These are phyloP conservation scores for Telfairia occidentalis DNA, from an alignment of 331 rosid genomes.

Conservation along the genomic window DNA sequence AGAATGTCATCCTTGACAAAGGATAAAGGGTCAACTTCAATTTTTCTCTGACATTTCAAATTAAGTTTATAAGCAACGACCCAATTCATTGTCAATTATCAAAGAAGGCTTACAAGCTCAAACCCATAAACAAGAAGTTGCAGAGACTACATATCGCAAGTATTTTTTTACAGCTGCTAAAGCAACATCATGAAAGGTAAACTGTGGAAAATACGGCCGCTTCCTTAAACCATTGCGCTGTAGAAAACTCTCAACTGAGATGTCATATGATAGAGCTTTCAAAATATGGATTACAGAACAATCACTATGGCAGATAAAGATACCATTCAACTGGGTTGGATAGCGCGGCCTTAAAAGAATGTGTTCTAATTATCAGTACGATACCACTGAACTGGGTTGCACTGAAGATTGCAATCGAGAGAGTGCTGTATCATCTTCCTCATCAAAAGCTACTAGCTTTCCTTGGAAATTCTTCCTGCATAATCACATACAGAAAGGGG, in stretches of 20 bases:
- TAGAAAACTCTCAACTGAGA: not conserved
- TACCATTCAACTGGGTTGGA: not conserved
- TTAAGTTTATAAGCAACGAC: not conserved
- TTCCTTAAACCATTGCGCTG: not conserved
- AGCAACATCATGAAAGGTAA: not conserved
- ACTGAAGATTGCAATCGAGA: conserved; percentile 44
- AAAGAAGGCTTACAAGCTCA: not conserved
- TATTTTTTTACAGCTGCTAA: not conserved
- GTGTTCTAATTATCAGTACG: conserved; percentile 36
- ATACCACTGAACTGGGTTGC: conserved; percentile 41
- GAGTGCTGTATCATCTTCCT: conserved; percentile 49
- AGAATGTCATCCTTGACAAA: too few relatives aligned
- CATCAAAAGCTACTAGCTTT: conserved; percentile 48
- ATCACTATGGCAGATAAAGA: not conserved
- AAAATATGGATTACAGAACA: not conserved
- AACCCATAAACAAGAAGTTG: conserved; percentile 3
- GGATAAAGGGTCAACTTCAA: not conserved
- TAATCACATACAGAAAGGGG: conserved; percentile 6
- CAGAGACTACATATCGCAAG: not conserved
- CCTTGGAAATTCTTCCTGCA: conserved; percentile 54
- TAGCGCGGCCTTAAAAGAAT: not conserved
- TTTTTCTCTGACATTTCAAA: not conserved
- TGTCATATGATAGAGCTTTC: conserved; percentile 1
- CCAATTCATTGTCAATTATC: not conserved
- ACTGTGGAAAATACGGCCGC: not conserved